These are phyloP conservation scores for Rosa multiflora DNA, from an alignment of 306 rosid genomes.

Conservation along the genomic window DNA sequence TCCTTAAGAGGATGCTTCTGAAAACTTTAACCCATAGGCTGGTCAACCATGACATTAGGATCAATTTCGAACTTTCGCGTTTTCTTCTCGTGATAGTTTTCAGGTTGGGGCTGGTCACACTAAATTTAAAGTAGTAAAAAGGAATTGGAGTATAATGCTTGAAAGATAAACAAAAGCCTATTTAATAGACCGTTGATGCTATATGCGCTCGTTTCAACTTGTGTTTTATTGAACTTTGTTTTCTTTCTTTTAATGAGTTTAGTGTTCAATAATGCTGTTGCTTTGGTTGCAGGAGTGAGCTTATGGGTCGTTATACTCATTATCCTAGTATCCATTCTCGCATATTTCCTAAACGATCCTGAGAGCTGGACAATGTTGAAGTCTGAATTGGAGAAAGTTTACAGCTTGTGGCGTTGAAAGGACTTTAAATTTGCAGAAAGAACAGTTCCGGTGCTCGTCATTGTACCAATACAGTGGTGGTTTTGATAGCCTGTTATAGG, in stretches of 20 bases:
- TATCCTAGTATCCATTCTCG: conserved; percentile 60
- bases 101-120: neutral
- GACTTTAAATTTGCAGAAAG: neutral
- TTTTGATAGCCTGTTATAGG: neutral
- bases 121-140: neutral
- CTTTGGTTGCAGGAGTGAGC: conserved; percentile 58
- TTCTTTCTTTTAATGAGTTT: neutral
- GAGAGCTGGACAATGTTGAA: conserved; percentile 12
- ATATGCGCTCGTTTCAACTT: neutral
- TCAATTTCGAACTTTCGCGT: neutral
- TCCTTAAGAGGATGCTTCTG: neutral
- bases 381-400: neutral
- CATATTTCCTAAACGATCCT: conserved; percentile 48
- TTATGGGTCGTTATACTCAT: conserved; percentile 64
- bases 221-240: neutral
- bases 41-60: neutral
- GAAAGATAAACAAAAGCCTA: neutral
- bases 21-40: neutral
- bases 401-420: neutral
- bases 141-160: neutral
- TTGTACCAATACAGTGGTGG: neutral
- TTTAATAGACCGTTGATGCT: neutral
- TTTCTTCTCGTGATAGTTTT: neutral
- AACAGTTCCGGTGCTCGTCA: conserved; percentile 3
- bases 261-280: neutral